phyloP scores from a whole-genome alignment of 192 early-diverging fungal genomes.

The Thamnidium elegans region DNA sequence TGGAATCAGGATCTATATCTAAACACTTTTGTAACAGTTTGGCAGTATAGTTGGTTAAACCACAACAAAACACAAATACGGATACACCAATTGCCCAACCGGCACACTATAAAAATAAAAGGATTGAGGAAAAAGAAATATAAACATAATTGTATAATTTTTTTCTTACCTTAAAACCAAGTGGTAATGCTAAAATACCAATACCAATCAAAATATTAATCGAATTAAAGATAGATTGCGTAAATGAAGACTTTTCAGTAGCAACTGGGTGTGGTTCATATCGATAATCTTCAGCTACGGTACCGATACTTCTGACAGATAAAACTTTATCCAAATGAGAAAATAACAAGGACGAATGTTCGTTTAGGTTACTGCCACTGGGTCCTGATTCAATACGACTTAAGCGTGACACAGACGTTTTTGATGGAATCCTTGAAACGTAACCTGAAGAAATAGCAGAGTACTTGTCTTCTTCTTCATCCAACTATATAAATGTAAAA shows the following conservation, averaged over 20 bases:
- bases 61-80: slow-evolving; percentile 47
- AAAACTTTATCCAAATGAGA: slow-evolving; percentile 30
- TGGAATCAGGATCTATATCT: slow-evolving; percentile 30
- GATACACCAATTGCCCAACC: slow-evolving; percentile 60
- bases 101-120: slow-evolving; percentile 29
- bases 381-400: slow-evolving; percentile 4
- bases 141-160: background rate
- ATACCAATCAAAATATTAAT: slow-evolving; percentile 67
- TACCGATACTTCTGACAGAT: slow-evolving; percentile 25
- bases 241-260: slow-evolving; percentile 39
- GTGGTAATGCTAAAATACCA: slow-evolving; percentile 62
- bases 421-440: slow-evolving; percentile 13
- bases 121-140: background rate
- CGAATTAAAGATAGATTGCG: slow-evolving; percentile 53
- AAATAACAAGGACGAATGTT: slow-evolving; percentile 24
- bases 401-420: slow-evolving; percentile 2
- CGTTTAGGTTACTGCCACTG: background rate
- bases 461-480: slow-evolving; percentile 13
- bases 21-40: slow-evolving; percentile 57
- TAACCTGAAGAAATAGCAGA: slow-evolving; percentile 12
- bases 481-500: background rate
- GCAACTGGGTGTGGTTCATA: slow-evolving; percentile 24
- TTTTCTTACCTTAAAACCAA: slow-evolving; percentile 45
- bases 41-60: slow-evolving; percentile 53
- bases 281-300: slow-evolving; percentile 31